Percentiles rank a stretch among this genome's conserved stretches.
These are phyloP conservation scores for Neodidymelliopsis sp. DNA, from an alignment of 2,329 filamentous ascomycete species.

Conservation along the genomic window DNA sequence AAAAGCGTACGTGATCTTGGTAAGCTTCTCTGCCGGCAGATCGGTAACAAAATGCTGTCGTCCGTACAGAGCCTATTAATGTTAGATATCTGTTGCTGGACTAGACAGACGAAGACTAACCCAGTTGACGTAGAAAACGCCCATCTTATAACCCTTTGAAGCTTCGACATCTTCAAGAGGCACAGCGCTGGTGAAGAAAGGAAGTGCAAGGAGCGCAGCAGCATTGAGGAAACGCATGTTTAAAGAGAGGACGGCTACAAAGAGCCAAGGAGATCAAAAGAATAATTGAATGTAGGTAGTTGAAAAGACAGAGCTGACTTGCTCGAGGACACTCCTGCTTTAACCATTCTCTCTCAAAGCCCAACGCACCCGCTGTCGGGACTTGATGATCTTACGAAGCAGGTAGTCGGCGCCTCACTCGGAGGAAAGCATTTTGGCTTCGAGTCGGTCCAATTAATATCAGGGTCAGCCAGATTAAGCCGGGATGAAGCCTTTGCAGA, in stretches of 20 bases:
- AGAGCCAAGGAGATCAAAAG: conserved; percentile 12
- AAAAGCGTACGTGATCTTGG: conserved; percentile 89
- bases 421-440: conserved; percentile 5
- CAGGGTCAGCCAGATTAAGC: conserved; percentile 5
- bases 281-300: conserved; percentile 11
- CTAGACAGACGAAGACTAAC: conserved; percentile 18
- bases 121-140: conserved; percentile 78
- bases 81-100: background rate
- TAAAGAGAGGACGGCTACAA: conserved; percentile 33
- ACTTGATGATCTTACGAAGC: background rate
- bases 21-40: conserved; percentile 80
- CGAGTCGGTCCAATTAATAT: background rate
- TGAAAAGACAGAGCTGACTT: background rate
- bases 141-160: conserved; percentile 61
- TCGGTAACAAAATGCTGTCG: conserved; percentile 84
- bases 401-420: conserved; percentile 5
- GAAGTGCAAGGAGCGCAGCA: conserved; percentile 27
- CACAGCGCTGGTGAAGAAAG: conserved; percentile 27
- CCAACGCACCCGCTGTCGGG: background rate
- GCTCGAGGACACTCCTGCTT: background rate
- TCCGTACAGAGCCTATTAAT: conserved; percentile 76
- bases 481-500: conserved; percentile 12
- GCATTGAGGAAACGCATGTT: conserved; percentile 31
- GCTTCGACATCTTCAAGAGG: conserved; percentile 9
- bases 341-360: background rate